phyloP scores from a whole-genome alignment of 106 monocot species.

The Dendrobium catenatum region DNA sequence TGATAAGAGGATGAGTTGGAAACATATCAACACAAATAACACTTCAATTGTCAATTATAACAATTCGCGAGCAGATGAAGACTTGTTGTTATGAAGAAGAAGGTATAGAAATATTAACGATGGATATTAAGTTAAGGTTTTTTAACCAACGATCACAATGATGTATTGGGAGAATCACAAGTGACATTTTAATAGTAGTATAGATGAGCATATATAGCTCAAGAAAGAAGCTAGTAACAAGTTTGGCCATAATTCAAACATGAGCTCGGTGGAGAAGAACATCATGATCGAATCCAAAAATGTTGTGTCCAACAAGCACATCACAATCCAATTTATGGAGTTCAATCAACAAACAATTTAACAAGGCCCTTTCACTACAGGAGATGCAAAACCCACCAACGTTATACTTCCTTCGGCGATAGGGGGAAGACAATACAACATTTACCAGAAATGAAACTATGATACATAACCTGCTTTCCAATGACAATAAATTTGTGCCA shows the following conservation, averaged over 20 bases:
- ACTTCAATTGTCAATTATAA: too few species aligned
- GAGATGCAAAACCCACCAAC: conserved; percentile 10
- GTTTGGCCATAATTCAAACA: conserved; percentile 27
- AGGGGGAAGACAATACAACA: not conserved
- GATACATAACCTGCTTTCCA: conserved; percentile 62
- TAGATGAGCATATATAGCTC: not conserved
- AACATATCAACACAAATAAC: too few species aligned
- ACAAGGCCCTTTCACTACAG: conserved; percentile 81
- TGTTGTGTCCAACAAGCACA: conserved; percentile 94
- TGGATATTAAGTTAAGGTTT: too few species aligned
- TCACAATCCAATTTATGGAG: conserved; percentile 87
- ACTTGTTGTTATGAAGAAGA: too few species aligned
- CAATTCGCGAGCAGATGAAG: too few species aligned
- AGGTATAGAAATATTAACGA: too few species aligned
- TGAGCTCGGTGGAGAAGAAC: conserved; percentile 93
- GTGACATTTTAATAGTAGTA: too few species aligned
- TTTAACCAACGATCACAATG: too few species aligned
- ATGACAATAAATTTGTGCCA: conserved; percentile 41
- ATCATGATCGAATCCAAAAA: conserved; percentile 97
- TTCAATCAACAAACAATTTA: conserved; percentile 94
- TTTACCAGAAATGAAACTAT: not conserved
- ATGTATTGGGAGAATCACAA: too few species aligned
- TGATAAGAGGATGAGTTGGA: too few species aligned
- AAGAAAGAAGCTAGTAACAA: not conserved
- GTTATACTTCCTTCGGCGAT: not conserved